Conservation (phyloP, 2,329 filamentous ascomycete species). For the Thielaviopsis populi region DNA sequence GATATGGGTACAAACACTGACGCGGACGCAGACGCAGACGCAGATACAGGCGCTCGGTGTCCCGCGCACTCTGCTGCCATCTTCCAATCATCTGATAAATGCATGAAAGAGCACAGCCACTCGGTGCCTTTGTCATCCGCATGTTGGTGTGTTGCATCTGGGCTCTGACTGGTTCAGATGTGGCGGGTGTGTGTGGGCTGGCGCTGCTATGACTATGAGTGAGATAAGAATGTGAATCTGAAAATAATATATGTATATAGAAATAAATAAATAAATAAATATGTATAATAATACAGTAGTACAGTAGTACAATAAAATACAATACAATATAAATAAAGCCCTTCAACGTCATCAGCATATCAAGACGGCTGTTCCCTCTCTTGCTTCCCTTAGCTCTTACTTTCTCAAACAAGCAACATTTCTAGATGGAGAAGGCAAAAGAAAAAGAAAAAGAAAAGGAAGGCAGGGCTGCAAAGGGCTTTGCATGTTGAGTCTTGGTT, state of each 20-base stretch:
- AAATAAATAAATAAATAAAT: not conserved
- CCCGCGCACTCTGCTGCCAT: not conserved
- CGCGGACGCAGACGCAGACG: no score
- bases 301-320: no score
- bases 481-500: no score
- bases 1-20: no score
- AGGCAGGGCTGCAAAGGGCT: not conserved
- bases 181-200: not conserved
- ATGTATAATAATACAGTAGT: not conserved
- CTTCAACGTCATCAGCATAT: not conserved
- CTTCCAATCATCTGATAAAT: not conserved
- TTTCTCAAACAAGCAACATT: not conserved
- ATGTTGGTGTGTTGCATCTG: not conserved
- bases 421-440: not conserved
- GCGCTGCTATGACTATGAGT: no score
- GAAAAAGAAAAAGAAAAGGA: not conserved
- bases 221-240: no score
- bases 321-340: no score
- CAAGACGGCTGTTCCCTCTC: not conserved
- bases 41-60: no score
- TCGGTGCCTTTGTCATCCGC: not conserved
- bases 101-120: not conserved
- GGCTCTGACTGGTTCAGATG: not conserved
- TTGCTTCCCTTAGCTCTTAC: not conserved
- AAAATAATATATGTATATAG: no score